Conservation (phyloP, 139 green algal species). For the Chlorella vulgaris region DNA sequence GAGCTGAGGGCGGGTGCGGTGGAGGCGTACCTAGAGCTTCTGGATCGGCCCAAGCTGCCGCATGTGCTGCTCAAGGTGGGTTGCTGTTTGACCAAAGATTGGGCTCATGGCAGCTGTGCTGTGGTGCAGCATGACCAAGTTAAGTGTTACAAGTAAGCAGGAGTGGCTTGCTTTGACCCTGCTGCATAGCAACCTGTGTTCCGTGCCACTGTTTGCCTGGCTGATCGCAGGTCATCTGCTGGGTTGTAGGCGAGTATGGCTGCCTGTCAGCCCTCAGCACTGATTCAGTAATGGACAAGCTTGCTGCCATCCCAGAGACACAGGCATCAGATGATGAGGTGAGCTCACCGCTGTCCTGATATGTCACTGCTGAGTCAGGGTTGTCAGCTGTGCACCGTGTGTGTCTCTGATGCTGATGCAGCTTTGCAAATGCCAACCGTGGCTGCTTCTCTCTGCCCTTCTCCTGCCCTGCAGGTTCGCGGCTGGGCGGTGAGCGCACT, state of each 20-base stretch:
- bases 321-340: conserved; percentile 40
- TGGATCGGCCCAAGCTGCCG: conserved; percentile 75
- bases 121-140: too few species aligned
- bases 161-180: too few species aligned
- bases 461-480: conserved; percentile 21
- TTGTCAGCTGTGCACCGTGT: too few species aligned
- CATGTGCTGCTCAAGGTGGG: conserved; percentile 69
- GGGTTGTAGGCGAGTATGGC: conserved; percentile 95
- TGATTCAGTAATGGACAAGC: conserved; percentile 53
- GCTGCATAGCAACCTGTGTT: too few species aligned
- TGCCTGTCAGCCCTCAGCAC: conserved; percentile 36
- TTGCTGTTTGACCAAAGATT: too few species aligned
- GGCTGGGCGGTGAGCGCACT: conserved; percentile 70
- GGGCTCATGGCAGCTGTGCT: neutral
- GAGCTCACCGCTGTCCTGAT: too few species aligned
- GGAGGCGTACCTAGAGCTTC: conserved; percentile 66
- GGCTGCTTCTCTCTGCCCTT: neutral
- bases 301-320: conserved; percentile 58
- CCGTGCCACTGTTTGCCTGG: too few species aligned
- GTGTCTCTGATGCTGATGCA: neutral
- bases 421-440: too few species aligned
- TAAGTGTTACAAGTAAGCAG: too few species aligned
- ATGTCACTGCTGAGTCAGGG: too few species aligned
- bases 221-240: conserved; percentile 86
- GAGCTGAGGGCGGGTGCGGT: conserved; percentile 59